These are phyloP conservation scores for Chaetomium strumarium DNA, from an alignment of 2,329 filamentous ascomycete genomes.

Conservation along the genomic window DNA sequence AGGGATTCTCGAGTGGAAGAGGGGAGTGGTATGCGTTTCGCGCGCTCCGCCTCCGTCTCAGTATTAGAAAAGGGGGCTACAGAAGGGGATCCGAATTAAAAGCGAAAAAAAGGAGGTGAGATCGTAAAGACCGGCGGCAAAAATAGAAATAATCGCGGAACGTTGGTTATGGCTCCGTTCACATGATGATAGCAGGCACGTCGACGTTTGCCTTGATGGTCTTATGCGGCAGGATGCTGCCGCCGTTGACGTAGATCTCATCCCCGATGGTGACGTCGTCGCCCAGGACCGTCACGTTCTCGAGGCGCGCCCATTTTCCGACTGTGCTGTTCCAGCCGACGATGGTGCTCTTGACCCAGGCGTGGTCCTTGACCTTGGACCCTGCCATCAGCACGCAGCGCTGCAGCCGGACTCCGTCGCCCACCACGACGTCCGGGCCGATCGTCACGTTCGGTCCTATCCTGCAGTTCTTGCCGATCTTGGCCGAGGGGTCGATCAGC, in stretches of 20 bases:
- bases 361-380: constrained; percentile 96
- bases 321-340: constrained; percentile 98
- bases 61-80: constrained; percentile 7
- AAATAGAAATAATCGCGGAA: background rate
- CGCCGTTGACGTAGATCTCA: constrained; percentile 97
- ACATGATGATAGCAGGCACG: constrained; percentile 64
- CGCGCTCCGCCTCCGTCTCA: constrained; percentile 4
- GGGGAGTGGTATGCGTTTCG: background rate
- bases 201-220: constrained; percentile 98
- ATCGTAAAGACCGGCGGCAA: background rate
- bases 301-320: constrained; percentile 89
- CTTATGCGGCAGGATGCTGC: constrained; percentile 94
- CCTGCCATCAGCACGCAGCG: constrained; percentile 83
- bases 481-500: constrained; percentile 85
- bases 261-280: constrained; percentile 97
- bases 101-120: background rate
- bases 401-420: constrained; percentile 90
- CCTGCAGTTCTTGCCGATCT: constrained; percentile 97
- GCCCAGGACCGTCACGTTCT: constrained; percentile 96
- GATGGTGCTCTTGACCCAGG: constrained; percentile 98
- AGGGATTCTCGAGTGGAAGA: background rate
- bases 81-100: constrained; percentile 6
- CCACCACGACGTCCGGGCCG: constrained; percentile 84
- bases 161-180: constrained; percentile 26
- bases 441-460: constrained; percentile 97